Percentiles rank a stretch among this genome's conserved stretches.
These are phyloP conservation scores for Neofusicoccum umdonicola DNA, from an alignment of 2,329 filamentous ascomycete genomes.

Conservation along the genomic window DNA sequence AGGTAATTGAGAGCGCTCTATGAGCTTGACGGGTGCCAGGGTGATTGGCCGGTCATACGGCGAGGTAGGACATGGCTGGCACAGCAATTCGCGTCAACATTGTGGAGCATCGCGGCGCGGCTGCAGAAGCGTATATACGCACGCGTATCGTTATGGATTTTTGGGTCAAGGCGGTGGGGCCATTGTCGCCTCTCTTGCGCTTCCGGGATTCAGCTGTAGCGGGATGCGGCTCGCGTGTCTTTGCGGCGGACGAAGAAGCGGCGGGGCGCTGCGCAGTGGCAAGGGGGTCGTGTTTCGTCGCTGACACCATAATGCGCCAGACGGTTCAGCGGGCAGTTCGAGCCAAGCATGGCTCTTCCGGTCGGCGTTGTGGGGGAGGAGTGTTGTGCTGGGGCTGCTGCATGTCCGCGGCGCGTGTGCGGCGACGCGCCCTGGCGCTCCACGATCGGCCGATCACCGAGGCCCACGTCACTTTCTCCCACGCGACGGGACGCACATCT, in stretches of 20 bases:
- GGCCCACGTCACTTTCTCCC: background rate
- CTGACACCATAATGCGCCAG: constrained; percentile 18
- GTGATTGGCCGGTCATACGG: constrained; percentile 29
- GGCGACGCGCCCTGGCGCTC: background rate
- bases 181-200: constrained; percentile 10
- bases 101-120: too few relatives aligned
- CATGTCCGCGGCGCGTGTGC: constrained; percentile 5
- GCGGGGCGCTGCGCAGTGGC: background rate
- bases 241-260: background rate
- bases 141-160: constrained; percentile 16
- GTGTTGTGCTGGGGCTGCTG: background rate
- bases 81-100: background rate
- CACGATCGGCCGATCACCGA: constrained; percentile 12
- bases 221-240: background rate
- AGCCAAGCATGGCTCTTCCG: constrained; percentile 14
- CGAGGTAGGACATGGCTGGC: constrained; percentile 29
- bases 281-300: constrained; percentile 1
- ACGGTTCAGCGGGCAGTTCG: background rate
- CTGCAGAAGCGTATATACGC: background rate
- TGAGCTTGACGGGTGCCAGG: constrained; percentile 35
- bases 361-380: background rate
- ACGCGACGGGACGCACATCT: background rate
- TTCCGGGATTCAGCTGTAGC: constrained; percentile 1
- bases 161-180: background rate
- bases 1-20: constrained; percentile 36